Base-by-base conservation (phyloP, 2,329 filamentous ascomycete genomes). In the Phoma sp. region DNA sequence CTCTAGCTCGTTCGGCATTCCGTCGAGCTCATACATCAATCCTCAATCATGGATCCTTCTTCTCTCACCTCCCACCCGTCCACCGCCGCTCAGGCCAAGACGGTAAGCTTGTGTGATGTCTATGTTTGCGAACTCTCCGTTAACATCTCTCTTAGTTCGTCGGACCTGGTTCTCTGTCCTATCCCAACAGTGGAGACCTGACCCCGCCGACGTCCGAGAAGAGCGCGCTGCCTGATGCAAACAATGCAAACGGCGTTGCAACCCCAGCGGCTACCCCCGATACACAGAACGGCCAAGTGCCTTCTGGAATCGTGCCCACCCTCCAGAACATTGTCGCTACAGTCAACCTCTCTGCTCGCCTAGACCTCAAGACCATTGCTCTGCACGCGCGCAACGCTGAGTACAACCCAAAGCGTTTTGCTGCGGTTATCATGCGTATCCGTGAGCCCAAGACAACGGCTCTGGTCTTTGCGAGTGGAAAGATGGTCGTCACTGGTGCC, bases 341-440 rank as follows among this genome's bases (percentile, higher is more conserved):
- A 68, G 95, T 98, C 82, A 98, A 98, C 79, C 85, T 98, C 91
- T 98, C 83, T 96, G 97, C 94, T 81, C 93, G 94, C 69, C 82
- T 98, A 81, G 95, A 99, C 77, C 85, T 99, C 68, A 98, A 98
- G 89, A 98, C 95, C 70, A 98, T 99, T 77, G 95, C 95, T 70
- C 85, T 98, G 76, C 95, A 99, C 79, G 95, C 95, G 63, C 89
- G 95, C 80, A 99, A 98, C 77, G 95, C 95, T 62, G 95, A 98
- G 84, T 97, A 97, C 84, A 97, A 96, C 76, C 93, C 92, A 60
- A 96, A 97, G 92, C 94, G 94, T 89, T 98, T 98, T 75, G 95
- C 94, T 70, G 94, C 94, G 74, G 94, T 98, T 64, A 98, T 99
- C 78, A 98, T 99, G 95, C 92, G 95, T 82, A 99, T 99, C 68